Percentiles rank a stretch among this genome's conserved stretches.
Conservation (phyloP, 1,284 basidiomycete genomes). For the Malassezia japonica region DNA sequence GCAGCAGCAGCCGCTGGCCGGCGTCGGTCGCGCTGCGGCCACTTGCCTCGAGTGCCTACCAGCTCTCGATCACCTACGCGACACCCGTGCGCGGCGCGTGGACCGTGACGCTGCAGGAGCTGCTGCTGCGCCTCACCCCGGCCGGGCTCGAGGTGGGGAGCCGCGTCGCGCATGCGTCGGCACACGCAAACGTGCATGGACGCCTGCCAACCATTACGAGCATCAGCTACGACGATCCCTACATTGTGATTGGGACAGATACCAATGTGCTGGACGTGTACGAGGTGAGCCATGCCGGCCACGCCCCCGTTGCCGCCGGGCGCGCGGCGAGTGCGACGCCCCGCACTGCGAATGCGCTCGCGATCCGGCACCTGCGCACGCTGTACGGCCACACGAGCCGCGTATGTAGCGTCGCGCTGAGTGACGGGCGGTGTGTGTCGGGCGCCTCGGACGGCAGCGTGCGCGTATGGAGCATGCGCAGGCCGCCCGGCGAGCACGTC, state of each 20-base stretch:
- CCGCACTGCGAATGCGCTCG: constrained; percentile 11
- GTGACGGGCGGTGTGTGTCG: constrained; percentile 35
- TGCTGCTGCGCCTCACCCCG: constrained; percentile 23
- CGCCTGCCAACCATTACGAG: constrained; percentile 12
- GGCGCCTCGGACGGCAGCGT: constrained; percentile 42
- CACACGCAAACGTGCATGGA: neutral
- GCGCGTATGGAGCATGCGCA: constrained; percentile 42
- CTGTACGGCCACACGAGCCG: constrained; percentile 45
- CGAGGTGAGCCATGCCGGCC: constrained; percentile 20
- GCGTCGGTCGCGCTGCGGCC: constrained; percentile 24
- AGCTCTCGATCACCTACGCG: constrained; percentile 36
- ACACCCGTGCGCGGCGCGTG: constrained; percentile 39
- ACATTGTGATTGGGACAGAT: constrained; percentile 32
- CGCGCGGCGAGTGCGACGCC: constrained; percentile 4
- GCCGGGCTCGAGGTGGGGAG: constrained; percentile 19
- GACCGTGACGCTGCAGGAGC: constrained; percentile 41
- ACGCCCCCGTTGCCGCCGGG: neutral
- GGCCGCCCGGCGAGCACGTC: constrained; percentile 14
- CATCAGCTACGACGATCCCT: constrained; percentile 37
- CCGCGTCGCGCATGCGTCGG: constrained; percentile 2
- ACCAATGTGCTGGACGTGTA: constrained; percentile 45
- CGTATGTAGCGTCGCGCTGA: constrained; percentile 37
- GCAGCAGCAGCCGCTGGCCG: constrained; percentile 23
- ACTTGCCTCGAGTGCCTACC: constrained; percentile 18
- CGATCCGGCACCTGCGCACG: constrained; percentile 28